These are phyloP conservation scores for Rhodomyrtus psidioides DNA, from an alignment of 441 rosid genomes.

Conservation along the genomic window DNA sequence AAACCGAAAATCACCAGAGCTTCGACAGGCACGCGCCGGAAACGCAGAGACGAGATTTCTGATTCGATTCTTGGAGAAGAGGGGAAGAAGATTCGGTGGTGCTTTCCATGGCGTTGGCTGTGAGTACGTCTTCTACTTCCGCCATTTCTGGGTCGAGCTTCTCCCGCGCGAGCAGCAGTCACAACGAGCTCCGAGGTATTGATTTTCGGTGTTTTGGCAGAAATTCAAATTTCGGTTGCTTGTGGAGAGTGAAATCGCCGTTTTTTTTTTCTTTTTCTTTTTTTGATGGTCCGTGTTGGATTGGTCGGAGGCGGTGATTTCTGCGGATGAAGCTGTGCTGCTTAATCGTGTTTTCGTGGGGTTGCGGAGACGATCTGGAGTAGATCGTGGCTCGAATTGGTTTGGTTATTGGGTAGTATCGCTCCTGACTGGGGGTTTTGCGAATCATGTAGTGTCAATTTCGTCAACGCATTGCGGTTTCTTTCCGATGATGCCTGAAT, in stretches of 20 bases:
- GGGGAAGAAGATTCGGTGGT: neutral
- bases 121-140: slow-evolving; percentile 42
- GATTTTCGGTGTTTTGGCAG: neutral
- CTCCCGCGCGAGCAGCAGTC: slow-evolving; percentile 19
- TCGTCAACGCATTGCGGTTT: neutral
- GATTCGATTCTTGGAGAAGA: neutral
- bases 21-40: neutral
- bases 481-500: neutral
- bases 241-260: neutral
- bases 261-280: neutral
- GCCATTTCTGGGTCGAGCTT: slow-evolving; percentile 26
- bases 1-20: neutral
- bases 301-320: neutral
- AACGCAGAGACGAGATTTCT: neutral
- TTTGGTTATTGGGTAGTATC: neutral
- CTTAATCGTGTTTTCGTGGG: neutral
- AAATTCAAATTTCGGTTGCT: neutral
- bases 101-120: slow-evolving; percentile 44
- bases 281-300: neutral
- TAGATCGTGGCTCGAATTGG: neutral
- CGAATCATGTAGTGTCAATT: neutral
- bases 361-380: neutral
- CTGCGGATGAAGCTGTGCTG: neutral
- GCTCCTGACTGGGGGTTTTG: neutral
- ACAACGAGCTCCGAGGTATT: slow-evolving; percentile 45